Base-by-base conservation (phyloP, 345 rosid species). In the Ceriops zippeliana region DNA sequence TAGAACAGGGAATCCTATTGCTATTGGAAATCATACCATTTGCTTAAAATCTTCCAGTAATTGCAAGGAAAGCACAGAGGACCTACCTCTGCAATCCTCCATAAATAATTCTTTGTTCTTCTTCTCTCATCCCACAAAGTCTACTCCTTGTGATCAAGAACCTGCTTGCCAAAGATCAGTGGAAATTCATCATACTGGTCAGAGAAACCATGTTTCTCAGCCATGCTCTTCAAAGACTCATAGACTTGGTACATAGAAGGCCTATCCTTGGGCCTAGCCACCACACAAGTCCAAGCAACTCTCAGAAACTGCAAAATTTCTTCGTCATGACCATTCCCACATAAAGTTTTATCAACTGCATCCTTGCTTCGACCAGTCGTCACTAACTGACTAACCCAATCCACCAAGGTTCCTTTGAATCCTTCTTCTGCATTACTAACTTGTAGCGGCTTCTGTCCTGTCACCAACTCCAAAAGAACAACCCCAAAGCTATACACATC, bases 401-500 rank as follows among this genome's bases (percentile, higher is more conserved):
- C 96, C 63, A 86, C 98, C 67, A 93, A 80, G 65, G 74, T 89
- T n/a, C 86, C 91, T 70, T 87, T 87, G 42, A 81, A 81, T 8
- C 84, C 89, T 74, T 85, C 92, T 2, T 78, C 90, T 2, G 61
- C 70, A 37, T 63, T 73, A 49, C 52, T 63, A 42, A 81, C 71
- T 56, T 84, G 87, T 3, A 75, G 67, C 3, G 97, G 85, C 59
- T 87, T 93, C 24, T 71, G 76, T 73, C 97, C 91, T 0, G 90
- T 86, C 4, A 72, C 89, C 74, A 93, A 75, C 84, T 93, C 97
- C 70, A 93, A 71, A 60, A 93, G 91, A 52, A 90, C 88, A 34
- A 93, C 87, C 0, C 98, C 98, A 7, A 93, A 80, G 42, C 88
- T 93, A 57, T 84, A 93, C 47, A 85, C 97, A 75, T 93, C 98